Evolutionary conservation across 176 grass and related monocot genomes (phyloP).

Genomic region (Pontederia crassipes): DNA sequence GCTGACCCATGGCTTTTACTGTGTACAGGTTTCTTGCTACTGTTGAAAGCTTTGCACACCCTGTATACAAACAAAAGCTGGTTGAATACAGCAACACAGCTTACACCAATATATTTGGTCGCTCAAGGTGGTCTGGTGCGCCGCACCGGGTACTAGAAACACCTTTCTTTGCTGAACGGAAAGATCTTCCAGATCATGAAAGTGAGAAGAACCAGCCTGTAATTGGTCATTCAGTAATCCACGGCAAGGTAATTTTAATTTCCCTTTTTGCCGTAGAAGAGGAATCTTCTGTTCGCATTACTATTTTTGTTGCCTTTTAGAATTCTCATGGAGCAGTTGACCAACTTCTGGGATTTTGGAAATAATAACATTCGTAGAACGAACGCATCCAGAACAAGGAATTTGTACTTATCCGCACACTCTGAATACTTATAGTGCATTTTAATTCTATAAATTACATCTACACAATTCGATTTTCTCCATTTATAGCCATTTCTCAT

Average conservation of each 20-base stretch:
- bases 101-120: conserved; percentile 66
- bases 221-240: conserved; percentile 71
- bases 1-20: conserved; percentile 13
- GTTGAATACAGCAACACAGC: conserved; percentile 48
- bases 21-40: conserved; percentile 61
- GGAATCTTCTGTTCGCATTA: too few species aligned
- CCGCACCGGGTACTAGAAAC: conserved; percentile 74
- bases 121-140: conserved; percentile 82
- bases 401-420: too few species aligned
- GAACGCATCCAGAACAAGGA: too few species aligned
- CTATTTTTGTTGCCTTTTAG: too few species aligned
- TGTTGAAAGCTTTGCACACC: conserved; percentile 70
- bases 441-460: too few species aligned
- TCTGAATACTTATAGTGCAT: too few species aligned
- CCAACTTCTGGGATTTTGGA: too few species aligned
- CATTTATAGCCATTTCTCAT: too few species aligned
- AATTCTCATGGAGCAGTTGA: too few species aligned
- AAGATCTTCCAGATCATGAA: conserved; percentile 57
- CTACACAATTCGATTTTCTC: too few species aligned
- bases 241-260: conserved; percentile 72
- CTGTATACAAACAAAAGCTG: conserved; percentile 72
- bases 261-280: background rate
- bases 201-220: conserved; percentile 65
- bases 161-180: conserved; percentile 53
- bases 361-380: too few species aligned